Evolutionary conservation across 2,329 filamentous ascomycete genomes (phyloP).

Genomic region (Chrysoporthe deuterocubensis): DNA sequence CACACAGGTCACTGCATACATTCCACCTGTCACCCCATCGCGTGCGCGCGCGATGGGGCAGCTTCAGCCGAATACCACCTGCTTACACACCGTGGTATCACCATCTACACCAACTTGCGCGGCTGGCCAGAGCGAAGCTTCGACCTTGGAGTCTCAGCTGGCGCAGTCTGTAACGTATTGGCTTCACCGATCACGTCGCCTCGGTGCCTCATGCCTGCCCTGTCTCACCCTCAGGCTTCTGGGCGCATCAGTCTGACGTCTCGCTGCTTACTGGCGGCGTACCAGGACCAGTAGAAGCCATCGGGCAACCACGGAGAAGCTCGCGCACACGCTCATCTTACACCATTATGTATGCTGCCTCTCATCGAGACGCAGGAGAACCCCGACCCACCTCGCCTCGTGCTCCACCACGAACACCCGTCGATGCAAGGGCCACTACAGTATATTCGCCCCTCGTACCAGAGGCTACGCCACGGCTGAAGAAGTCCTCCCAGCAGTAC

Average conservation of each 20-base stretch:
- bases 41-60: background rate
- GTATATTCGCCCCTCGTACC: background rate
- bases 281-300: background rate
- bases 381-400: background rate
- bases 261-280: background rate
- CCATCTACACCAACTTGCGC: background rate
- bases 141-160: background rate
- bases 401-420: background rate
- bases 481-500: constrained; percentile 3
- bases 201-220: background rate
- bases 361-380: background rate
- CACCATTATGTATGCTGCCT: background rate
- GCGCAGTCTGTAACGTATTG: background rate
- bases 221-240: background rate
- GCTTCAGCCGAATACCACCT: background rate
- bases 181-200: background rate
- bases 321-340: background rate
- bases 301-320: background rate
- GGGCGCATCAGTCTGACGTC: background rate
- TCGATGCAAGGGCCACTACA: background rate
- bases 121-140: background rate
- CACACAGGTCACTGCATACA: background rate
- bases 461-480: background rate
- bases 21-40: background rate
- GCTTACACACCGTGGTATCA: background rate